Percentiles rank a stretch among this genome's conserved stretches.
phyloP scores from a whole-genome alignment of 179 eudicot species.

The Monotropa hypopitys region DNA sequence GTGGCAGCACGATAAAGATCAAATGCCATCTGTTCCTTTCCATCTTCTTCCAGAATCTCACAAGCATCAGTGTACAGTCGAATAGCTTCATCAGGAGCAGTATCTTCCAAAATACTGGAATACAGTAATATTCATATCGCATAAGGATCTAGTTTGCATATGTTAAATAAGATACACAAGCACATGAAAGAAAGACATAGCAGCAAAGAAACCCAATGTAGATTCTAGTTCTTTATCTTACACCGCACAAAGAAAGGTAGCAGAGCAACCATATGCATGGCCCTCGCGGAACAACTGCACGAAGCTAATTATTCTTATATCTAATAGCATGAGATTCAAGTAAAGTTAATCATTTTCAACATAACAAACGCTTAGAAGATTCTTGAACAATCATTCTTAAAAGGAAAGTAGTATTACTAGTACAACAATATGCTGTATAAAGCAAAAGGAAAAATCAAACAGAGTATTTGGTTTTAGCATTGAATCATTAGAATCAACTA shows the following conservation, averaged over 20 bases:
- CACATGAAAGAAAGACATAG: neutral
- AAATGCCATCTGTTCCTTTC: conserved; percentile 83
- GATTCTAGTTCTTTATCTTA: neutral
- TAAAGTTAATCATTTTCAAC: neutral
- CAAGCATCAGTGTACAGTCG: conserved; percentile 54
- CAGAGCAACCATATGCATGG: neutral
- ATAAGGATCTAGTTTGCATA: neutral
- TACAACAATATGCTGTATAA: neutral
- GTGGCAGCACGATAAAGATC: conserved; percentile 72
- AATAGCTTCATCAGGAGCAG: conserved; percentile 58
- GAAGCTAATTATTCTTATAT: neutral
- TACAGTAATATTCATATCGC: neutral
- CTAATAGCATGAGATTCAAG: neutral
- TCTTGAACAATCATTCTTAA: neutral
- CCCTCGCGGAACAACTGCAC: neutral
- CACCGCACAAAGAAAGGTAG: neutral
- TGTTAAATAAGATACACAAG: neutral
- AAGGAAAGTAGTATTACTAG: neutral
- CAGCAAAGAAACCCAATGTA: neutral
- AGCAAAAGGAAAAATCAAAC: neutral
- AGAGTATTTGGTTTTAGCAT: neutral
- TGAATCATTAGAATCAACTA: neutral
- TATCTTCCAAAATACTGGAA: conserved; percentile 54
- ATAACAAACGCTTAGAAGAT: neutral
- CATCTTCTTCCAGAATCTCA: conserved; percentile 72